Evolutionary conservation across 768 basidiomycete genomes (phyloP).

Genomic region (Terana coerulea): DNA sequence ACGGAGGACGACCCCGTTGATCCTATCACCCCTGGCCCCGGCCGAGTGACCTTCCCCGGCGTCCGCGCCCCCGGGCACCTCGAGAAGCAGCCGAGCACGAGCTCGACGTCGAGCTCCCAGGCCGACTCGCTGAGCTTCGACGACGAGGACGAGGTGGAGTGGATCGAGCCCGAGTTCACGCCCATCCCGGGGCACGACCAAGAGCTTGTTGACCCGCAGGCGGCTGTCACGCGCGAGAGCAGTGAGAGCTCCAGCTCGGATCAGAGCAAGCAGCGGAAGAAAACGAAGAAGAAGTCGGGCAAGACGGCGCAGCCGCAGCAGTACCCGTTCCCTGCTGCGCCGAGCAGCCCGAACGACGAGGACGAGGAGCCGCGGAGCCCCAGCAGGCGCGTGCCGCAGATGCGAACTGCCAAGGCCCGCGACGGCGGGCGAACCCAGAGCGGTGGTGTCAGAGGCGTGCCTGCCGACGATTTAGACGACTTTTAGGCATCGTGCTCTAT

Average conservation of each 20-base stretch:
- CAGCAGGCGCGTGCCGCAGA: constrained; percentile 40
- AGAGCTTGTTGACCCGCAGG: constrained; percentile 8
- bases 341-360: constrained; percentile 1
- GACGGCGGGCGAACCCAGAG: constrained; percentile 85
- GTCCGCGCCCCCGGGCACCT: constrained; percentile 13
- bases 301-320: constrained; percentile 36
- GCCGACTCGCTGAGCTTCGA: constrained; percentile 34
- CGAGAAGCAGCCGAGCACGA: constrained; percentile 19
- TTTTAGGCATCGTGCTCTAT: constrained; percentile 12
- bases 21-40: constrained; percentile 66
- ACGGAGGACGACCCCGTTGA: constrained; percentile 72
- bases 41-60: constrained; percentile 22
- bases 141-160: constrained; percentile 48
- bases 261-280: constrained; percentile 2
- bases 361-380: constrained; percentile 19
- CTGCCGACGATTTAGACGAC: constrained; percentile 35
- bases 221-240: constrained; percentile 6
- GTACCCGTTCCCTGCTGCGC: constrained; percentile 62
- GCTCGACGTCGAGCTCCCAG: constrained; percentile 27
- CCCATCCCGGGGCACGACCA: constrained; percentile 9
- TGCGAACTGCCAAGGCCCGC: constrained; percentile 70
- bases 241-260: neutral
- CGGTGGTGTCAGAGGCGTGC: constrained; percentile 77
- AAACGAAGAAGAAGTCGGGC: constrained; percentile 26
- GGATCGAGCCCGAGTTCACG: constrained; percentile 55